Percentiles rank a stretch among this genome's conserved stretches.
Conservation (phyloP, 1,139 yeast species). For the Taphrina sp. region DNA sequence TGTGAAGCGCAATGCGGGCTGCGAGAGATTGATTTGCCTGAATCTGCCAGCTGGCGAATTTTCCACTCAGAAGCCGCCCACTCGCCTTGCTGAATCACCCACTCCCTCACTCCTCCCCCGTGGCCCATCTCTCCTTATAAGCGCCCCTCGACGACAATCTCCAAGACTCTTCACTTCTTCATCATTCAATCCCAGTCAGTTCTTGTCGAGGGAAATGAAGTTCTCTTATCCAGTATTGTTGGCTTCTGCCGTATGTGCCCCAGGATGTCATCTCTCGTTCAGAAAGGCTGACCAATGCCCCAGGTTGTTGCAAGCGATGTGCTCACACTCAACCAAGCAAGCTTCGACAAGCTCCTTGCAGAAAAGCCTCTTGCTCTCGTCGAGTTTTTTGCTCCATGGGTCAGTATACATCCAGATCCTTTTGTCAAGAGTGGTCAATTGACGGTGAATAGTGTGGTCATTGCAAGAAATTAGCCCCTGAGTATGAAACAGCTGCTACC, state of each 20-base stretch:
- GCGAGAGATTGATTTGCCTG: too few relatives aligned
- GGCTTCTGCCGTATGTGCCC: conserved; percentile 1
- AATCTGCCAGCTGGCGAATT: too few relatives aligned
- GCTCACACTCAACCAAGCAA: conserved; percentile 57
- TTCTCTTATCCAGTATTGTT: conserved; percentile 1
- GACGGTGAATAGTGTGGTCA: conserved; percentile 65
- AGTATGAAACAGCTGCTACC: conserved; percentile 82
- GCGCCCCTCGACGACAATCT: too few relatives aligned
- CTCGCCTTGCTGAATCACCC: too few relatives aligned
- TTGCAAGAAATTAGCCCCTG: conserved; percentile 92
- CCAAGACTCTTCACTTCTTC: conserved; percentile 13
- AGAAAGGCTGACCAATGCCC: not conserved
- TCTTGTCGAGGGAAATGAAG: conserved; percentile 1
- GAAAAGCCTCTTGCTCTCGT: conserved; percentile 81
- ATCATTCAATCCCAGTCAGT: not conserved
- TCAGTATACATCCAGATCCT: conserved; percentile 40
- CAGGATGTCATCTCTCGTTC: not conserved
- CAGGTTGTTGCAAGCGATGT: conserved; percentile 79
- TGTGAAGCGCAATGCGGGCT: too few relatives aligned
- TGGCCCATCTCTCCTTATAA: too few relatives aligned
- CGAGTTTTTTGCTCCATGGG: conserved; percentile 99
- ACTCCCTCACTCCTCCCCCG: too few relatives aligned
- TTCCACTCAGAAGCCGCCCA: too few relatives aligned
- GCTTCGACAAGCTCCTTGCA: conserved; percentile 62
- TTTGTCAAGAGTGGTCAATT: too few relatives aligned